Percentiles rank a stretch among this genome's conserved stretches.
Evolutionary conservation across 1,139 yeast genomes (phyloP).

Genomic region (Suhomyces maxii): DNA sequence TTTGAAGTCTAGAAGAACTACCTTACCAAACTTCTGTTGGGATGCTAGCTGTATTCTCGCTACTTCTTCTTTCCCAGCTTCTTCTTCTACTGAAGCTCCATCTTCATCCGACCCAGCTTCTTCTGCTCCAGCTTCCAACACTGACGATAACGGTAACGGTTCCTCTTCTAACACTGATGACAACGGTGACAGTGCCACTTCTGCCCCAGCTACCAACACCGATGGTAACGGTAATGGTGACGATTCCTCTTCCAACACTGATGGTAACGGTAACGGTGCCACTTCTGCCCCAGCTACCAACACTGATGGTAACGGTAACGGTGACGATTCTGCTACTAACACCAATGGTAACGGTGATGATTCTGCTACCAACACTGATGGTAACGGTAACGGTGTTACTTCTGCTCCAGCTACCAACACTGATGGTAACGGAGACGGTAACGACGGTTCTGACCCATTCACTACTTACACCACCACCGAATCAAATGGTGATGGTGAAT

Average conservation of each 20-base stretch:
- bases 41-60: constrained; percentile 11
- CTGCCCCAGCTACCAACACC: constrained; percentile 8
- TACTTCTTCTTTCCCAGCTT: constrained; percentile 13
- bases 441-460: not conserved
- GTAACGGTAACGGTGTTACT: not conserved
- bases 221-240: not conserved
- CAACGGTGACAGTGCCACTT: too few species aligned
- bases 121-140: constrained; percentile 9
- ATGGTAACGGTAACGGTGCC: constrained; percentile 2
- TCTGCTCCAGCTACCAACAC: constrained; percentile 1
- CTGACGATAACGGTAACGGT: constrained; percentile 1
- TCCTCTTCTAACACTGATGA: constrained; percentile 6
- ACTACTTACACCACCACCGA: constrained; percentile 9
- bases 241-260: too few species aligned
- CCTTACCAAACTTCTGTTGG: constrained; percentile 36
- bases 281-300: constrained; percentile 1
- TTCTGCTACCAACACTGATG: too few species aligned
- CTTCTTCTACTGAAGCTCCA: constrained; percentile 10
- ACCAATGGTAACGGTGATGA: too few species aligned
- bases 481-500: not conserved
- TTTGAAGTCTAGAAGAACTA: constrained; percentile 17
- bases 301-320: constrained; percentile 1
- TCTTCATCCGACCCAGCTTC: constrained; percentile 11
- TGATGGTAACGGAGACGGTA: not conserved
- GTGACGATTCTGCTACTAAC: constrained; percentile 9